phyloP scores from a whole-genome alignment of 495 filamentous ascomycete genomes.

The Aspergillus incahuasiensis region DNA sequence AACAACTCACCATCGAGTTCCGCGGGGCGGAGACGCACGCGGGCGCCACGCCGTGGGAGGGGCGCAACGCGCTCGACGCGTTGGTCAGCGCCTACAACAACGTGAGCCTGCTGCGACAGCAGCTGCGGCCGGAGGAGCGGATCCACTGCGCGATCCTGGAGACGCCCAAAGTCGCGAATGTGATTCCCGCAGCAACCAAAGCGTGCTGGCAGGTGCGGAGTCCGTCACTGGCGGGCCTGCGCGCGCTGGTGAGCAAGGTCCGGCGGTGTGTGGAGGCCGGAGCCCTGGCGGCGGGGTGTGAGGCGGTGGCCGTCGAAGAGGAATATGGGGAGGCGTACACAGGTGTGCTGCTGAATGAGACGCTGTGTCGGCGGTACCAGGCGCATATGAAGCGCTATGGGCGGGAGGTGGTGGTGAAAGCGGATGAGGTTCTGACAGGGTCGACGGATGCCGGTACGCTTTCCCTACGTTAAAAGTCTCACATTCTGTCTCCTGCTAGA shows the following conservation, averaged over 20 bases:
- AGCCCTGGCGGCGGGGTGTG: constrained; percentile 56
- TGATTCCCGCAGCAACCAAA: constrained; percentile 55
- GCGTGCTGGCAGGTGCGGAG: constrained; percentile 50
- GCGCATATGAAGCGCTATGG: constrained; percentile 47
- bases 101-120: neutral
- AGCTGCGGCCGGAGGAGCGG: constrained; percentile 49
- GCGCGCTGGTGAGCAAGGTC: constrained; percentile 47
- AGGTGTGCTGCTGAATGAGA: constrained; percentile 57
- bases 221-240: constrained; percentile 41
- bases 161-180: constrained; percentile 56
- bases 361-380: constrained; percentile 49
- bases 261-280: constrained; percentile 56
- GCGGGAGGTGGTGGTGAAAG: constrained; percentile 41
- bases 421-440: constrained; percentile 45
- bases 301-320: no score
- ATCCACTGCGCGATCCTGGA: constrained; percentile 56
- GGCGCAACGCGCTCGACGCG: neutral
- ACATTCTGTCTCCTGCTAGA: no score
- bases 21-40: constrained; percentile 46
- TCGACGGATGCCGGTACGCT: constrained; percentile 50
- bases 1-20: constrained; percentile 34
- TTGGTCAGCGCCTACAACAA: neutral
- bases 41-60: neutral
- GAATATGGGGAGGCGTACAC: constrained; percentile 52
- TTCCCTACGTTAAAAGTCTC: no score